Conservation (phyloP, 192 early-diverging fungal genomes). For the Martensiomyces pterosporus region DNA sequence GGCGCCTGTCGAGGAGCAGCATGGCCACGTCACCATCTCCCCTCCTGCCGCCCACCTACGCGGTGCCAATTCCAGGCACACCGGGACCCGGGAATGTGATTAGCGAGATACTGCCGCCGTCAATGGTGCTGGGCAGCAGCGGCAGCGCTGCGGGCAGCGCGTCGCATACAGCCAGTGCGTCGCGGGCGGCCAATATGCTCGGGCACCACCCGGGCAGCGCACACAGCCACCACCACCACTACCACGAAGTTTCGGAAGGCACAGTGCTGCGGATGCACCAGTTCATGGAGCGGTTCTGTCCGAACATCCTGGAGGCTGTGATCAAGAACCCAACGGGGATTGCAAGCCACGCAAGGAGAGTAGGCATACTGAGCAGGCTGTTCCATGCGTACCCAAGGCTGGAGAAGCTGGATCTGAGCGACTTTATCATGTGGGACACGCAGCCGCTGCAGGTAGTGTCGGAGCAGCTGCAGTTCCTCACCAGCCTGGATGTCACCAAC, state of each 20-base stretch:
- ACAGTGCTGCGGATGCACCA: conserved; percentile 49
- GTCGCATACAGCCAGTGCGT: conserved; percentile 7
- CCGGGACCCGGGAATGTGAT: conserved; percentile 45
- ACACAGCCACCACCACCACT: conserved; percentile 19
- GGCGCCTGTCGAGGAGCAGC: conserved; percentile 30
- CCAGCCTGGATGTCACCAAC: conserved; percentile 45
- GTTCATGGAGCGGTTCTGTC: conserved; percentile 52
- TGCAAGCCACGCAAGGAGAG: conserved; percentile 40
- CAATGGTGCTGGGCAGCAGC: conserved; percentile 29
- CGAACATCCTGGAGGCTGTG: conserved; percentile 36
- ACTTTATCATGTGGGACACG: conserved; percentile 54
- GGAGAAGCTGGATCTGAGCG: conserved; percentile 46
- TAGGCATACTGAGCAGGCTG: conserved; percentile 34
- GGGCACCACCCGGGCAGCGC: conserved; percentile 13
- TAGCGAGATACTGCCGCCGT: conserved; percentile 35
- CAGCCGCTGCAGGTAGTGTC: conserved; percentile 41
- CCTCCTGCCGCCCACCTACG: conserved; percentile 37
- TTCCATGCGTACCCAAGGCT: conserved; percentile 48
- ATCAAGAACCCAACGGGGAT: conserved; percentile 46
- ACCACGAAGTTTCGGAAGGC: conserved; percentile 49
- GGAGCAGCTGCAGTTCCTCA: conserved; percentile 35
- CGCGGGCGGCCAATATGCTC: conserved; percentile 15
- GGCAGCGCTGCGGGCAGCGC: conserved; percentile 16
- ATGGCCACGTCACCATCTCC: conserved; percentile 35
- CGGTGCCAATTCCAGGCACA: conserved; percentile 47